Percentiles rank a stretch among this genome's conserved stretches.
phyloP scores from a whole-genome alignment of 169 alveolate genomes.

The Neospora caninum region DNA sequence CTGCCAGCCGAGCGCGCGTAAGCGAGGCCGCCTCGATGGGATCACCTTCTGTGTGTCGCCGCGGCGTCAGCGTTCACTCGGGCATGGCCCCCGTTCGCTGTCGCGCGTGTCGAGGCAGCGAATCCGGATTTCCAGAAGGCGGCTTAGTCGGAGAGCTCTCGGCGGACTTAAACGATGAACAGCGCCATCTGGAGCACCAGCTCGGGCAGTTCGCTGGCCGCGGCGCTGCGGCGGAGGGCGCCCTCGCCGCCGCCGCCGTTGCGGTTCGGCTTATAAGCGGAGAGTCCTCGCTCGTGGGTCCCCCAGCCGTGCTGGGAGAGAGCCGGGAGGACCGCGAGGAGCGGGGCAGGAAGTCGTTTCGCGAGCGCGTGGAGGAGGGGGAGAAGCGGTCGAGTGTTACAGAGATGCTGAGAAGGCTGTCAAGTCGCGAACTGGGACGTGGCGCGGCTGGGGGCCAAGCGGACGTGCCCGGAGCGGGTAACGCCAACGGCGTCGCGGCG shows the following conservation, averaged over 20 bases:
- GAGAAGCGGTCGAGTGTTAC: too few species aligned
- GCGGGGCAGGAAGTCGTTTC: too few species aligned
- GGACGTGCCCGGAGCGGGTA: too few species aligned
- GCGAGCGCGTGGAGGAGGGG: too few species aligned
- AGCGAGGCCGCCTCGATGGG: neutral
- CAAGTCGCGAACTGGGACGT: too few species aligned
- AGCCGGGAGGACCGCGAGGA: neutral
- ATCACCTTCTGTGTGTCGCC: neutral
- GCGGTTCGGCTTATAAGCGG: neutral
- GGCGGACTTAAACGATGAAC: neutral
- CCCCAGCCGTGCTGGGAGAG: neutral
- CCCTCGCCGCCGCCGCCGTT: slow-evolving; percentile 1
- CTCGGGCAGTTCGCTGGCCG: neutral
- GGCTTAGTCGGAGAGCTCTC: neutral
- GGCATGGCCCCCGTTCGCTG: neutral
- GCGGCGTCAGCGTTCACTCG: neutral
- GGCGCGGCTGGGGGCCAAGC: too few species aligned
- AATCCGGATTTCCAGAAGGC: neutral
- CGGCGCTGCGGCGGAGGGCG: slow-evolving; percentile 6
- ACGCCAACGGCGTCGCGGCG: too few species aligned
- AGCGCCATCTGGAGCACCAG: neutral
- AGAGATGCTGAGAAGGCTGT: too few species aligned
- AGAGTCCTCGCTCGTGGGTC: neutral
- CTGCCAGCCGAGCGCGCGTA: neutral
- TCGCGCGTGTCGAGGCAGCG: neutral